Evolutionary conservation across 495 filamentous ascomycete genomes (phyloP), one percentile per base, ranked within the genome.

Genomic region (Neurospora discreta): DNA sequence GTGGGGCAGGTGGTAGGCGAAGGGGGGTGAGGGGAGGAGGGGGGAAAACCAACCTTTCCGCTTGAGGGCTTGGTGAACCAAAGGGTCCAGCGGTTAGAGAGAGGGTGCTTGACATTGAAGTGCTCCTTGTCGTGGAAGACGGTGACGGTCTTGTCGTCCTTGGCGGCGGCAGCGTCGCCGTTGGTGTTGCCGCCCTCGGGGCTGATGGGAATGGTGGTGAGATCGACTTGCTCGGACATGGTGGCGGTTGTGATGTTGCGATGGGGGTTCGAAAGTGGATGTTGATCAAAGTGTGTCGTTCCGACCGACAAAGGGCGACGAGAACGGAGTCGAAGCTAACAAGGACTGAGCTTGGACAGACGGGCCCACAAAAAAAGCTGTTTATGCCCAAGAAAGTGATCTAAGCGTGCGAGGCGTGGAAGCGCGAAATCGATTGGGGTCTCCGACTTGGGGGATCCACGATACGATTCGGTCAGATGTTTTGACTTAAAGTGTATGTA

Each of bases 21-120:
- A 20, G 18, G 69, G 42, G 41, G 65, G 52, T 44, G 46, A 68
- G 26, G 39, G 38, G 52, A 39, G 70, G 52, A 52, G 52, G 68
- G 26, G 39, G 38, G 52, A 39, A 70, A 60, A 74, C 87, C 69
- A 77, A 97, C 95, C 91, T 97, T 98, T 82, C 93, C 94, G 80
- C 91, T 95, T 42, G 95, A 93, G 39, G 95, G 95, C 87, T 99
- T 99, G 78, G 95, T 99, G 85, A 98, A 99, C 95, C 95, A 99
- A 69, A 99, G 85, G 26, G 96, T 98, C 95, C 95, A 99, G 77
- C 91, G 90, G 83, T 97, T 90, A 88, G 95, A 93, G 69, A 99
- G 84, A 46, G 94, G 94, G 80, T 99, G 95, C 85, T 98, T 98
- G 79, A 98, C 94, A 78, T 96, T 98, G 88, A 99, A 99, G 85